A percentile compares a stretch with the other conserved stretches of the same genome.
Conservation (phyloP, 164 flowering plant genomes). For the Tinospora cordifolia region DNA sequence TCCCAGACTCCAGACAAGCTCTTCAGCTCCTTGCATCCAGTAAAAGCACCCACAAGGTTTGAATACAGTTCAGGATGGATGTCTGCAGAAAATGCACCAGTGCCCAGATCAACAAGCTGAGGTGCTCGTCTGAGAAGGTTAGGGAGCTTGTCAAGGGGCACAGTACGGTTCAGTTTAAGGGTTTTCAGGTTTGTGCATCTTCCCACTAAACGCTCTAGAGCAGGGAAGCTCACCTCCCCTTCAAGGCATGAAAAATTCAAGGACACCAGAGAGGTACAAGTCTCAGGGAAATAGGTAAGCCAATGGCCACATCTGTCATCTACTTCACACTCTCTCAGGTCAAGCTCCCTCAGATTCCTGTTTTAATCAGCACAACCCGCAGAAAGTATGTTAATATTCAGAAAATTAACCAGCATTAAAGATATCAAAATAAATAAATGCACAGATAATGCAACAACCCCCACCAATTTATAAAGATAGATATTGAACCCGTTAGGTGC, state of each 20-base stretch:
- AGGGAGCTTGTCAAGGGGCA: conserved; percentile 71
- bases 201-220: conserved; percentile 70
- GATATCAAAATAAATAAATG: no score
- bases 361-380: not conserved
- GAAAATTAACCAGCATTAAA: no score
- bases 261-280: conserved; percentile 67
- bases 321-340: conserved; percentile 78
- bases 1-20: conserved; percentile 93
- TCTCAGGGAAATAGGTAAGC: conserved; percentile 74
- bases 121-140: conserved; percentile 63
- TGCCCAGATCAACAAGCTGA: conserved; percentile 76
- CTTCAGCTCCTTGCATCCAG: conserved; percentile 57
- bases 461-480: no score
- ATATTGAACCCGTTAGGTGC: no score
- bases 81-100: conserved; percentile 63
- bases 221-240: conserved; percentile 63
- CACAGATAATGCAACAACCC: no score
- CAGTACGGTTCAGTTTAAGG: conserved; percentile 69
- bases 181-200: conserved; percentile 67
- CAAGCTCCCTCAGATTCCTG: conserved; percentile 73
- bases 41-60: conserved; percentile 50
- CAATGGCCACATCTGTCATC: conserved; percentile 79
- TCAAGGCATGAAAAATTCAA: conserved; percentile 66
- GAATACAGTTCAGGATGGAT: conserved; percentile 49
- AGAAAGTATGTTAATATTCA: not conserved